Conservation (phyloP, 257 asterid species). For the Sherardia arvensis region DNA sequence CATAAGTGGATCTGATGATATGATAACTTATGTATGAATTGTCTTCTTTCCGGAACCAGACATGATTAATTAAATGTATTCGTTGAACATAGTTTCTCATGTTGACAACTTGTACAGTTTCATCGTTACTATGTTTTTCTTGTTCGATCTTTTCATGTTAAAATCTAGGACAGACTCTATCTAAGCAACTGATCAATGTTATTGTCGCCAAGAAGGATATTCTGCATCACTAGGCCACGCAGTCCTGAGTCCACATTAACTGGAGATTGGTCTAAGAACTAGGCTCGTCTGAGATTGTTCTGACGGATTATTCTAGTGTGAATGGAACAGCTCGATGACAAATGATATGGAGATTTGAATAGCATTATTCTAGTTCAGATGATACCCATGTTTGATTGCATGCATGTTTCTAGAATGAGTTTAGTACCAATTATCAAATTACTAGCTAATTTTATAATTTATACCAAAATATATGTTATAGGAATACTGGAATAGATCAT, state of each 20-base stretch:
- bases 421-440: too few relatives aligned
- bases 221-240: neutral
- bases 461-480: too few relatives aligned
- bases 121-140: neutral
- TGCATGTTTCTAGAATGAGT: neutral
- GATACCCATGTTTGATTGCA: neutral
- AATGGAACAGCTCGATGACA: neutral
- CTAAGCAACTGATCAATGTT: neutral
- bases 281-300: neutral
- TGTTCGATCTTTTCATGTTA: neutral
- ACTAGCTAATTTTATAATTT: too few relatives aligned
- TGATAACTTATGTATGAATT: too few relatives aligned
- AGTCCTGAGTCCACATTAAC: neutral
- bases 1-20: too few relatives aligned
- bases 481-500: too few relatives aligned
- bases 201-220: constrained; percentile 3
- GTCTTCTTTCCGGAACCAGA: too few relatives aligned
- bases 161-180: neutral
- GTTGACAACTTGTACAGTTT: neutral
- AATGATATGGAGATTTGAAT: neutral
- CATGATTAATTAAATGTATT: neutral
- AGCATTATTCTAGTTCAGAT: neutral
- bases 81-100: constrained; percentile 5
- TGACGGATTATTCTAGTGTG: neutral
- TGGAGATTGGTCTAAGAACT: neutral